Evolutionary conservation across 2,329 filamentous ascomycete genomes (phyloP).

Genomic region (Hypomyces rosellus): DNA sequence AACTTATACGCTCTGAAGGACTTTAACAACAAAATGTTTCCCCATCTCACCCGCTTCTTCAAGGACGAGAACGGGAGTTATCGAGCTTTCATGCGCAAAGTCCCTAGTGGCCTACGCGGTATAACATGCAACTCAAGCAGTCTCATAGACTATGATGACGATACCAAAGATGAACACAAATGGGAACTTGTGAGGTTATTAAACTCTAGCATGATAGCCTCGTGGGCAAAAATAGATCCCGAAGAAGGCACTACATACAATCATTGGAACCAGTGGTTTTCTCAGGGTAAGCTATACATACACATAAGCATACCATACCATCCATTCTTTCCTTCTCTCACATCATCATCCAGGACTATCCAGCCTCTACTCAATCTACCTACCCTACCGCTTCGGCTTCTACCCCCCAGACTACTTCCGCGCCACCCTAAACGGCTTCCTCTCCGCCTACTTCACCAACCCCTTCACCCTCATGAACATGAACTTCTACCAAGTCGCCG

Average conservation of each 20-base stretch:
- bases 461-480: neutral
- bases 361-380: conserved; percentile 4
- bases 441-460: conserved; percentile 3
- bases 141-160: conserved; percentile 3
- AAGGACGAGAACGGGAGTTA: neutral
- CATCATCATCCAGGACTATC: conserved; percentile 1
- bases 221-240: conserved; percentile 2
- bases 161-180: neutral
- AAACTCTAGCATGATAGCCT: neutral
- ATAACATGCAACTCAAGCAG: neutral
- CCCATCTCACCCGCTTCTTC: conserved; percentile 2
- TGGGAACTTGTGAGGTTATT: conserved; percentile 2
- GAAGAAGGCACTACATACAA: conserved; percentile 6
- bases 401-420: conserved; percentile 3
- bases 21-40: conserved; percentile 4
- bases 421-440: conserved; percentile 4
- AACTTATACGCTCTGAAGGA: neutral
- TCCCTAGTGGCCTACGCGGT: neutral
- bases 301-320: neutral
- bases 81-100: conserved; percentile 2
- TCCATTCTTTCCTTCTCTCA: neutral
- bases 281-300: neutral
- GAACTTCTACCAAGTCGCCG: neutral
- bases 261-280: conserved; percentile 1
- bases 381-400: conserved; percentile 5